Percentiles rank a stretch among this genome's conserved stretches.
phyloP scores from a whole-genome alignment of 2,329 filamentous ascomycete species.

The Fusarium staphyleae region DNA sequence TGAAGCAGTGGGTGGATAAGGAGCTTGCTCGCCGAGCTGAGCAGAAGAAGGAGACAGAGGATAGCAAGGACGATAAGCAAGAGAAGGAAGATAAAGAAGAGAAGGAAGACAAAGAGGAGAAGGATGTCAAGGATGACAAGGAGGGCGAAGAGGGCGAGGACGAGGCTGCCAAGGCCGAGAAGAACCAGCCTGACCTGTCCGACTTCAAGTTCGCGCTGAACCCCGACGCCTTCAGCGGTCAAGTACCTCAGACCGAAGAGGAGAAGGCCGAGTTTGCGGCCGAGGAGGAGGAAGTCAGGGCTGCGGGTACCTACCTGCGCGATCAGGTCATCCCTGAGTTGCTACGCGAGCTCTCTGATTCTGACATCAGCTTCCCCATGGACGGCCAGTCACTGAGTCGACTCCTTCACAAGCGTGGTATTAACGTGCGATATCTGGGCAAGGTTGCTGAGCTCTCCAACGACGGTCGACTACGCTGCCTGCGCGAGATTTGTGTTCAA shows the following conservation, averaged over 20 bases:
- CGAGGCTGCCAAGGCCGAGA: slow-evolving; percentile 38
- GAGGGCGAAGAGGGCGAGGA: slow-evolving; percentile 45
- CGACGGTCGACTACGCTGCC: slow-evolving; percentile 75
- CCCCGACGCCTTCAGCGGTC: slow-evolving; percentile 93
- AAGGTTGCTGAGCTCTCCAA: slow-evolving; percentile 75
- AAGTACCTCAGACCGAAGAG: slow-evolving; percentile 85
- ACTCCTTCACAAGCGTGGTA: slow-evolving; percentile 93
- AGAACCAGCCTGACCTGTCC: slow-evolving; percentile 79
- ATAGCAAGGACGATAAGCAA: slow-evolving; percentile 40
- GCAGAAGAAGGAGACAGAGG: slow-evolving; percentile 40
- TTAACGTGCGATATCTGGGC: slow-evolving; percentile 97
- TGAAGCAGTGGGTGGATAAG: slow-evolving; percentile 85
- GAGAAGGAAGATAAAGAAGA: slow-evolving; percentile 46
- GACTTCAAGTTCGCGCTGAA: slow-evolving; percentile 90
- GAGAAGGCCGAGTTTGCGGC: slow-evolving; percentile 84
- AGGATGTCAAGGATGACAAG: slow-evolving; percentile 36
- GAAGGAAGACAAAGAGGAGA: slow-evolving; percentile 45
- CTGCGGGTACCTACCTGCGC: slow-evolving; percentile 80
- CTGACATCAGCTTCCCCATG: slow-evolving; percentile 97
- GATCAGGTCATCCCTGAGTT: slow-evolving; percentile 83
- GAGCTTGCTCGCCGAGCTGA: slow-evolving; percentile 71
- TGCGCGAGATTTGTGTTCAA: slow-evolving; percentile 79
- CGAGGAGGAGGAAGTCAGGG: slow-evolving; percentile 88
- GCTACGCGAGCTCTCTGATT: slow-evolving; percentile 85
- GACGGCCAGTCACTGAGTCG: slow-evolving; percentile 91